Percentiles rank a stretch among this genome's conserved stretches.
phyloP scores from a whole-genome alignment of 1,284 basidiomycete species.

The Ceratobasidium theobromae region DNA sequence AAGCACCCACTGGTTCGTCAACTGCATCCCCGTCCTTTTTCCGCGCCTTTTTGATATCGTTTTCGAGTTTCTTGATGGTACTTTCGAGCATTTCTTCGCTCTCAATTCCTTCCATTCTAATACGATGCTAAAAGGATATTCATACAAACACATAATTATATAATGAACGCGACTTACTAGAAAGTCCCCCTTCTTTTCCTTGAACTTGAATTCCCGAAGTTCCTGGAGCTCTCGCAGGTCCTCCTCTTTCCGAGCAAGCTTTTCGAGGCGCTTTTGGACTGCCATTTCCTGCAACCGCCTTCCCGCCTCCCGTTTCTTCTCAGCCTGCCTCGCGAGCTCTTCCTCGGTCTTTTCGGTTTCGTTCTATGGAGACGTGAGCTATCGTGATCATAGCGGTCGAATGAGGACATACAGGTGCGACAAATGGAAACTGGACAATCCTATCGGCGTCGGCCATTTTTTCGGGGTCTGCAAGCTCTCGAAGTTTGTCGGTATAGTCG shows the following conservation, averaged over 20 bases:
- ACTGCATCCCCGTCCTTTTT: conserved; percentile 73
- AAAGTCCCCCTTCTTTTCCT: conserved; percentile 78
- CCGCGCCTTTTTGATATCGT: conserved; percentile 62
- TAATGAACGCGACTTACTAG: conserved; percentile 49
- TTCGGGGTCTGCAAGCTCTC: conserved; percentile 61
- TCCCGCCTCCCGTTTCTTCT: conserved; percentile 83
- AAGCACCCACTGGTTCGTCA: conserved; percentile 48
- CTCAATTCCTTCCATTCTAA: conserved; percentile 76
- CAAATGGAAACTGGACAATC: conserved; percentile 85
- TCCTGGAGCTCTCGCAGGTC: conserved; percentile 73
- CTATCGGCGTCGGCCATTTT: conserved; percentile 67
- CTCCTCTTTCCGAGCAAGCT: conserved; percentile 79
- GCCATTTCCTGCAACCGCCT: conserved; percentile 89
- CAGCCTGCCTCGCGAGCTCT: conserved; percentile 75
- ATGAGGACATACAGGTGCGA: conserved; percentile 50
- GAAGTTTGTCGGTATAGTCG: conserved; percentile 74
- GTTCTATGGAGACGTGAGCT: conserved; percentile 43
- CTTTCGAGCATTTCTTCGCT: conserved; percentile 62
- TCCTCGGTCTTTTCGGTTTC: conserved; percentile 90
- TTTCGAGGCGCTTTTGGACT: conserved; percentile 83
- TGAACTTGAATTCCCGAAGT: conserved; percentile 64
- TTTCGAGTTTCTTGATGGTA: conserved; percentile 75
- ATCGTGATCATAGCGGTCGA: background rate
- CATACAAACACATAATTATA: no score
- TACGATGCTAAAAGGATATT: conserved; percentile 52